These are phyloP conservation scores for Volutella citrinella DNA, from an alignment of 2,329 filamentous ascomycete genomes.

Conservation along the genomic window DNA sequence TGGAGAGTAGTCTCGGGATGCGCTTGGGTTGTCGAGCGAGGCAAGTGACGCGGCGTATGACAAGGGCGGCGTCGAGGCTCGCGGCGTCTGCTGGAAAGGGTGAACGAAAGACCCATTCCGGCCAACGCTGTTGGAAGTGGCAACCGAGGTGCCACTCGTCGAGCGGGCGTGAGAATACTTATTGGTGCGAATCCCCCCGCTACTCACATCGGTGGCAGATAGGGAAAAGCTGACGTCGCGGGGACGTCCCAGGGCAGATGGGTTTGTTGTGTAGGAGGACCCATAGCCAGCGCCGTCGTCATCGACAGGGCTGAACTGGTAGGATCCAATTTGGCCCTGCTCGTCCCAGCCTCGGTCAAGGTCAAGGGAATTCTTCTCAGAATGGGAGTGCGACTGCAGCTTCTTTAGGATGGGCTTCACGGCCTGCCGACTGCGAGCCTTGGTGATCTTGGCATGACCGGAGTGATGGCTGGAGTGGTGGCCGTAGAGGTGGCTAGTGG, in stretches of 20 bases:
- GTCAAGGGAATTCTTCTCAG: conserved; percentile 62
- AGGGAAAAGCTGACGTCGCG: conserved; percentile 48
- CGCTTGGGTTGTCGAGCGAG: conserved; percentile 43
- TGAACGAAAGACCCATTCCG: conserved; percentile 55
- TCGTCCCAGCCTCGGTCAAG: conserved; percentile 59
- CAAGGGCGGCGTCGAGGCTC: conserved; percentile 57
- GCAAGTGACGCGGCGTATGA: conserved; percentile 56
- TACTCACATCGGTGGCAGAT: conserved; percentile 32
- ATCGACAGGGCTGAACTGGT: conserved; percentile 26
- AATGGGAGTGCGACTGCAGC: conserved; percentile 47
- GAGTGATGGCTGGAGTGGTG: conserved; percentile 17
- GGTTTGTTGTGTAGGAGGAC: conserved; percentile 16
- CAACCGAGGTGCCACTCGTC: conserved; percentile 55
- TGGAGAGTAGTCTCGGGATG: conserved; percentile 50
- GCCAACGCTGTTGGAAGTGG: conserved; percentile 52
- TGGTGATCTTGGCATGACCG: conserved; percentile 34
- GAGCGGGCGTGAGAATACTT: conserved; percentile 57
- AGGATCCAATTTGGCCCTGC: conserved; percentile 36
- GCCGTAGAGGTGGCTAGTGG: conserved; percentile 20
- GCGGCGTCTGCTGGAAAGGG: conserved; percentile 63
- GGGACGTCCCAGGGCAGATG: conserved; percentile 15
- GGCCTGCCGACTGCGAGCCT: conserved; percentile 44
- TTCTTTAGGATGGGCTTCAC: conserved; percentile 65
- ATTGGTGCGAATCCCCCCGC: conserved; percentile 25
- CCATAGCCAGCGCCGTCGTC: conserved; percentile 16